Evolutionary conservation across 2,329 filamentous ascomycete genomes (phyloP).

Genomic region (Corynespora cassiicola): DNA sequence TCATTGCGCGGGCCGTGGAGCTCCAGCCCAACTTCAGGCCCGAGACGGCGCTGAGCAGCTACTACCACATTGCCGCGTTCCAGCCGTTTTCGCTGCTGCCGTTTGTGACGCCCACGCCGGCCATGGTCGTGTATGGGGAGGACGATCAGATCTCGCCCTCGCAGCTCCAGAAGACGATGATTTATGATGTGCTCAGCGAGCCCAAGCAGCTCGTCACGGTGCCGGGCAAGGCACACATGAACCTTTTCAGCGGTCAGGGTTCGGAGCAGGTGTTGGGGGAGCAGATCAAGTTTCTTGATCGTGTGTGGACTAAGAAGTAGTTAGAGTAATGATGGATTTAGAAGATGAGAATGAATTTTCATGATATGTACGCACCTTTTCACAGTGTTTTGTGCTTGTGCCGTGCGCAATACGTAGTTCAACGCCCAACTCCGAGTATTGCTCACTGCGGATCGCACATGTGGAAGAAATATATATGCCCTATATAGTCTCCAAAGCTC

Average conservation of each 20-base stretch:
- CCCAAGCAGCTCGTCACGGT: constrained; percentile 6
- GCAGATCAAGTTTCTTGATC: constrained; percentile 8
- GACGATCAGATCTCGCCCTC: constrained; percentile 9
- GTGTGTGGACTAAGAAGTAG: too few species aligned
- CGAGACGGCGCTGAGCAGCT: constrained; percentile 5
- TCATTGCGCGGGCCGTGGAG: background rate
- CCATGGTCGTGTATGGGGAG: constrained; percentile 4
- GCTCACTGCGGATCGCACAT: too few species aligned
- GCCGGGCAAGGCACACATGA: constrained; percentile 8
- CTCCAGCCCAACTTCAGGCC: constrained; percentile 3
- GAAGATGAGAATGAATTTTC: too few species aligned
- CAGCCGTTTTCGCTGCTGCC: constrained; percentile 7
- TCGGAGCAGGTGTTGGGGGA: constrained; percentile 5
- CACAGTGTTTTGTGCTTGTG: too few species aligned
- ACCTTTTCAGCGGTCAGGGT: constrained; percentile 9
- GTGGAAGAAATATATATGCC: too few species aligned
- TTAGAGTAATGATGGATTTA: too few species aligned
- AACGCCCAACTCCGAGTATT: too few species aligned
- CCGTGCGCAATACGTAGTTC: too few species aligned
- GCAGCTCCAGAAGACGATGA: constrained; percentile 7
- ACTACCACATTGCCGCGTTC: constrained; percentile 9
- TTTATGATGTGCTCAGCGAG: constrained; percentile 8
- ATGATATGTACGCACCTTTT: too few species aligned
- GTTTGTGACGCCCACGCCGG: constrained; percentile 8
- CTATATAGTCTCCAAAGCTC: too few species aligned